Evolutionary conservation across 2,329 filamentous ascomycete species (phyloP).

Genomic region (Penicillium sp.): DNA sequence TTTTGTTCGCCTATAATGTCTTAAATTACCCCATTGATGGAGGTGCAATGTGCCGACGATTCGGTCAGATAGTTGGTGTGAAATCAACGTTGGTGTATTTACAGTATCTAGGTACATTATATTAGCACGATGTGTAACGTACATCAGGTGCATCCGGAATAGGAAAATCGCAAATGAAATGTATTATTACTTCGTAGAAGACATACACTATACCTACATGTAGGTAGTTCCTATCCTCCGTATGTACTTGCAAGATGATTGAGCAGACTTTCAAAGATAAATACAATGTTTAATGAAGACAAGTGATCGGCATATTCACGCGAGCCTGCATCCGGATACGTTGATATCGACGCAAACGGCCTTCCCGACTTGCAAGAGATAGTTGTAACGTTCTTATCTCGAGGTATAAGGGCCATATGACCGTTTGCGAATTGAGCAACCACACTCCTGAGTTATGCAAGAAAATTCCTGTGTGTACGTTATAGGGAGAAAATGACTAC

Average conservation of each 20-base stretch:
- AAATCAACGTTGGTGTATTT: neutral
- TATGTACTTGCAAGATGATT: neutral
- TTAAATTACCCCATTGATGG: neutral
- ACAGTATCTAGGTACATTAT: neutral
- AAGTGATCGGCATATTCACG: neutral
- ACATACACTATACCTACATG: neutral
- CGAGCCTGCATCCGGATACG: neutral
- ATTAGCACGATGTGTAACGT: too few relatives aligned
- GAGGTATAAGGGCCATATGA: neutral
- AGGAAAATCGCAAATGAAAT: too few relatives aligned
- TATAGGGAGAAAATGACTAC: neutral
- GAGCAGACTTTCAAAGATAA: neutral
- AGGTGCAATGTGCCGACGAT: neutral
- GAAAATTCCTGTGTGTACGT: neutral
- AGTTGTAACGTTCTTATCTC: neutral
- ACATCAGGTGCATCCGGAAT: too few relatives aligned
- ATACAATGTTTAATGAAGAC: neutral
- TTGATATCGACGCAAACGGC: slow-evolving; percentile 2
- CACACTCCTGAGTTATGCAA: neutral
- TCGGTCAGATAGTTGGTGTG: neutral
- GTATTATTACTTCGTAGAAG: too few relatives aligned
- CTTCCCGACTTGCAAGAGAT: neutral
- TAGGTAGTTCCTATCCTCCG: neutral
- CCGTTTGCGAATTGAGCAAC: neutral
- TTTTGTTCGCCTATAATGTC: slow-evolving; percentile 7